Evolutionary conservation across 345 rosid genomes (phyloP).

Genomic region (Limnanthes douglasii): DNA sequence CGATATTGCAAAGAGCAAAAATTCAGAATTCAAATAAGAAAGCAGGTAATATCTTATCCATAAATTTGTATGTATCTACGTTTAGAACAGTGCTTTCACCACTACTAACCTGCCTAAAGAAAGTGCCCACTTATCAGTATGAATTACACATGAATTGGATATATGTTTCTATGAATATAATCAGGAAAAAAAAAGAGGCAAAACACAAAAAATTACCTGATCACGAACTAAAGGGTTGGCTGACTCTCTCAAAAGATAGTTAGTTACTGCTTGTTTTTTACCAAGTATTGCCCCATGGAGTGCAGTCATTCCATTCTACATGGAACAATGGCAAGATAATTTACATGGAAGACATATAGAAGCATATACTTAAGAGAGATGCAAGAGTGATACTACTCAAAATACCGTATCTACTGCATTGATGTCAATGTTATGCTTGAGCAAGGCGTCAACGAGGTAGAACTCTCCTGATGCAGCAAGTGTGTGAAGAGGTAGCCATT

Average conservation of each 20-base stretch:
- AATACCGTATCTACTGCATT: slow-evolving; percentile 61
- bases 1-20: too few relatives aligned
- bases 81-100: too few relatives aligned
- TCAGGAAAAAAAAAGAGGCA: background rate
- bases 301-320: slow-evolving; percentile 69
- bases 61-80: too few relatives aligned
- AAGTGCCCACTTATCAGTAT: too few relatives aligned
- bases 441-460: slow-evolving; percentile 51
- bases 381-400: background rate
- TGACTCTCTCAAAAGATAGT: slow-evolving; percentile 83
- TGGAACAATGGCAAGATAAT: slow-evolving; percentile 1
- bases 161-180: too few relatives aligned
- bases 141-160: too few relatives aligned
- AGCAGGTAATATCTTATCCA: background rate
- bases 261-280: slow-evolving; percentile 70
- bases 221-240: slow-evolving; percentile 74
- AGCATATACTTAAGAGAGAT: background rate
- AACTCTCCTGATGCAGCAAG: slow-evolving; percentile 89
- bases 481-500: slow-evolving; percentile 82
- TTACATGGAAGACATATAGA: background rate
- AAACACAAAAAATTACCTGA: slow-evolving; percentile 23
- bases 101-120: too few relatives aligned
- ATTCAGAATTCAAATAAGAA: slow-evolving; percentile 8
- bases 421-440: slow-evolving; percentile 72
- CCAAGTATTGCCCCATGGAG: slow-evolving; percentile 73